Evolutionary conservation across 345 rosid species (phyloP), one percentile per base, ranked within the genome.

Genomic region (Populus alba): DNA sequence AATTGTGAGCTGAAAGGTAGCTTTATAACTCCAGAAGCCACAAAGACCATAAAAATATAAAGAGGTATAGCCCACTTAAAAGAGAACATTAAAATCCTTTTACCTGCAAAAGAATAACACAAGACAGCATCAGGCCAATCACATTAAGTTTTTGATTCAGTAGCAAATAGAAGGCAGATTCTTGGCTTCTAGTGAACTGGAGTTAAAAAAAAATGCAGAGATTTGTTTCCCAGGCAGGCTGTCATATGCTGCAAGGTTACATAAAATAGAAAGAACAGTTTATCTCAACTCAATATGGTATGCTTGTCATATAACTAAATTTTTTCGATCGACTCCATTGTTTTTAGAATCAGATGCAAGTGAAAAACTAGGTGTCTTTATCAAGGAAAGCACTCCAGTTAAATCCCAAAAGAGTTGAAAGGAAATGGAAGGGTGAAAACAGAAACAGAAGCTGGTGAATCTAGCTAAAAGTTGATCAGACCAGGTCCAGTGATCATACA

Each of bases 1-100:
- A 83, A 77, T 0, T 92, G 95, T 22, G 83, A 66, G 80, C 67
- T 83, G 59, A 90, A 88, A 8, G 97, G 96, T 5, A 92, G 92
- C 85, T 90, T 88, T 62, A 91, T 55, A 67, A 68, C 80, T 66
- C 95, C 95, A 16, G 83, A 75, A 77, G 91, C 91, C 29, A 92
- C 68, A n/a, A 91, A 85, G 77, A 92, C 86, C 75, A 87, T 77
- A 41, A 90, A 22, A 17, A 87, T 83, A 90, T 94, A 92, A 7
- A 87, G 67, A 0, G 97, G 98, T 72, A 95, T 86, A 69, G 89
- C 77, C 92, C 91, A 90, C 76, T 79, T 81, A 38, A 87, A 62
- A 23, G 82, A 73, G 59, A 84, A 73, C 85, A 89, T 76, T 80
- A 91, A 80, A 12, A 88, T 78, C 69, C 66, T 77, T 75, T 90